Conservation (phyloP, 352 stramenopile species). For the Elongisporangium prolatum region DNA sequence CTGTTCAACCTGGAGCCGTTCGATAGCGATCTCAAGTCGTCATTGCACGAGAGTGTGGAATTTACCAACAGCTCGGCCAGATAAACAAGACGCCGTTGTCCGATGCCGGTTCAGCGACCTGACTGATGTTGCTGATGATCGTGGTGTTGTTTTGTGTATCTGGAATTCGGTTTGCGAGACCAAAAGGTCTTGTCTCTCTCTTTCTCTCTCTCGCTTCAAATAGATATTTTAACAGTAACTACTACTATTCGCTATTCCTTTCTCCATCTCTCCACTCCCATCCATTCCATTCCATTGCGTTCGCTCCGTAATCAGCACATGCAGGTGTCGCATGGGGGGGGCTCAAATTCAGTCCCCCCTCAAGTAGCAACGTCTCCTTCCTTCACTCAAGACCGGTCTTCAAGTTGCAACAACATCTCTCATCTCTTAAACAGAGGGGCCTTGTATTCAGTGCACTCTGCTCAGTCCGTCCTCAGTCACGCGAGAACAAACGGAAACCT, state of each 20-base stretch:
- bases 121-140: background rate
- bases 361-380: background rate
- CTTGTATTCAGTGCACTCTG: background rate
- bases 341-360: background rate
- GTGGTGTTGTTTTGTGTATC: background rate
- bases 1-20: constrained; percentile 18
- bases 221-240: background rate
- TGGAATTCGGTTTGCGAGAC: background rate
- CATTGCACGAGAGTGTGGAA: constrained; percentile 13
- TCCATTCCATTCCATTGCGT: background rate
- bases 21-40: constrained; percentile 15
- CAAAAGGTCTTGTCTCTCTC: background rate
- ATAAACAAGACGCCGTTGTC: constrained; percentile 3
- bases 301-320: background rate
- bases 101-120: too few relatives aligned
- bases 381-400: background rate
- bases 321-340: background rate
- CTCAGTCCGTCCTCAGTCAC: background rate
- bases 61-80: constrained; percentile 8
- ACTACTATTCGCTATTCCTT: background rate
- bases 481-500: constrained; percentile 1
- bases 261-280: too few relatives aligned
- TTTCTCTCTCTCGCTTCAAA: background rate
- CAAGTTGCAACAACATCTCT: background rate
- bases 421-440: background rate